phyloP scores from a whole-genome alignment of 139 green algal species.

The Picochlorum sp. region DNA sequence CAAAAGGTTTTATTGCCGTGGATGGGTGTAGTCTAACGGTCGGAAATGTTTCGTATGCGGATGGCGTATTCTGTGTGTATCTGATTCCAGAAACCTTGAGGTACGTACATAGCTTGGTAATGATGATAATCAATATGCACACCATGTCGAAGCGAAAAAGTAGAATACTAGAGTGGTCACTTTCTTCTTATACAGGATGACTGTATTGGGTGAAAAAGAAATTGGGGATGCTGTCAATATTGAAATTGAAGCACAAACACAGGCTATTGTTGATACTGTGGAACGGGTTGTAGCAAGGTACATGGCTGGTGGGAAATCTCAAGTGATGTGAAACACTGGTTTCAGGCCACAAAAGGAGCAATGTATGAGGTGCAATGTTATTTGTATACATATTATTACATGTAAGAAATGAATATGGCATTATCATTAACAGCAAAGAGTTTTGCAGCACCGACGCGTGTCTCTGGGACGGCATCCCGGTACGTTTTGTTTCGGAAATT shows the following conservation, averaged over 20 bases:
- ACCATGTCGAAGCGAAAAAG: neutral
- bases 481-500: too few species aligned
- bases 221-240: conserved; percentile 74
- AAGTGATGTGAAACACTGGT: too few species aligned
- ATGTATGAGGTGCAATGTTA: too few species aligned
- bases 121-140: neutral
- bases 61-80: conserved; percentile 72
- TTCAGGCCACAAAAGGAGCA: too few species aligned
- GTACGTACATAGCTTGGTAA: conserved; percentile 4
- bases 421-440: too few species aligned
- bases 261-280: conserved; percentile 88
- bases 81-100: conserved; percentile 89
- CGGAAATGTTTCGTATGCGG: conserved; percentile 34
- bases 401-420: too few species aligned
- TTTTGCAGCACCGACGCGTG: too few species aligned
- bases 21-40: conserved; percentile 85
- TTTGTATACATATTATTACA: too few species aligned
- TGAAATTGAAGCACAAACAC: conserved; percentile 84
- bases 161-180: neutral
- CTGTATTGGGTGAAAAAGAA: conserved; percentile 52
- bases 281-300: conserved; percentile 58
- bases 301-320: too few species aligned
- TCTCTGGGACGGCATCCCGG: too few species aligned
- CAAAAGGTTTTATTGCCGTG: conserved; percentile 91
- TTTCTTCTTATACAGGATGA: conserved; percentile 25